Evolutionary conservation across 2,329 filamentous ascomycete genomes (phyloP), one percentile per base, ranked within the genome.

Genomic region (Fusarium sp.): DNA sequence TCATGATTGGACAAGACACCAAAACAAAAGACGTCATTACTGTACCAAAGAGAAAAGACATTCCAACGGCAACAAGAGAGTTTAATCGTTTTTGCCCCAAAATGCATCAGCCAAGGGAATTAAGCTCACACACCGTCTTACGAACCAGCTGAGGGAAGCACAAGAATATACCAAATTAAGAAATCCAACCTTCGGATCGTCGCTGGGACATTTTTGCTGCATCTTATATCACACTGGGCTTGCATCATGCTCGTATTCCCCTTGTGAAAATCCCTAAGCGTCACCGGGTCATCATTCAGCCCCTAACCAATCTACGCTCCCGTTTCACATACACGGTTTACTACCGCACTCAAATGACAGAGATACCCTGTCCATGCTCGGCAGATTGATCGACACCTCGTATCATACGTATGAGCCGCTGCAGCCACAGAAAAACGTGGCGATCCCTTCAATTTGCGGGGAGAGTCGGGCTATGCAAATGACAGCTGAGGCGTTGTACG

Each of bases 281-380:
- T 54, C 64, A 43, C 56, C 57, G 45, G 64, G 64, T 63, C 64
- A 69, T 74, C 57, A 48, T 59, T 61, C 60, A 58, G 33, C 58
- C 61, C 35, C 45, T 39, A 27, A 8, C 68, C 54, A 75, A 72
- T 75, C 56, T 57, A 29, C 29, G 18, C 27, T 35, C 6, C 29
- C 63, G 59, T 45, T 52, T 69, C 22, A 52, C 22, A 58, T 67
- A 60, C 56, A 61, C 43, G n/a, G 18, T 22, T 52, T 52, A 45
- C 65, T 59, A 66, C 62, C 13, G 11, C n/a, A 48, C 41, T 20
- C 41, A 16, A 22, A n/a, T 27, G 48, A 52, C 50, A 54, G 11
- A 5, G 18, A 29, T n/a, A n/a, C 50, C 50, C 50, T 54, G 48
- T 48, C 43, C 48, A 52, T 29, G 24, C 24, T 29, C 31, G 29